phyloP scores from a whole-genome alignment of 345 rosid genomes.

The Hevea brasiliensis region DNA sequence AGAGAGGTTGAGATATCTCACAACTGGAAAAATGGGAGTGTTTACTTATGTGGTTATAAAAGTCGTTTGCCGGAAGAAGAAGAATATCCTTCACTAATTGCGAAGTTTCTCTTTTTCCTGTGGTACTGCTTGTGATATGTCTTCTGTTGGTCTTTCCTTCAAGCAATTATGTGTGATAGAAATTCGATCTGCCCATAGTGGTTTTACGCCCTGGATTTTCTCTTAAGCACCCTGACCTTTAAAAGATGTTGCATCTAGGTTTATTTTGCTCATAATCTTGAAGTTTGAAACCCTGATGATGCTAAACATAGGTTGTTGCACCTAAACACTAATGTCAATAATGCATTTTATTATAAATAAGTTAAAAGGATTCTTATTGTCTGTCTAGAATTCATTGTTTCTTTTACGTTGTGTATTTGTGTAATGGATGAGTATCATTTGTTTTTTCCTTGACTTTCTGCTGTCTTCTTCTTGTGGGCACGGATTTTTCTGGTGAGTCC shows the following conservation, averaged over 20 bases:
- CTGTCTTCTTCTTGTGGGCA: conserved; percentile 12
- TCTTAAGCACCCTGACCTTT: too few relatives aligned
- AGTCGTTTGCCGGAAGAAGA: conserved; percentile 25
- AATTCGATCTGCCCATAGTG: too few relatives aligned
- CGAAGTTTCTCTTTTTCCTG: neutral
- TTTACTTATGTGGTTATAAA: conserved; percentile 60
- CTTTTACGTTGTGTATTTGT: neutral
- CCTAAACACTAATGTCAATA: too few relatives aligned
- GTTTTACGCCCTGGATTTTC: too few relatives aligned
- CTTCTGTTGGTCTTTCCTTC: neutral
- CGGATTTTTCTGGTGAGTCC: conserved; percentile 40
- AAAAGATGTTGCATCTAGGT: too few relatives aligned
- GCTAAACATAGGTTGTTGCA: too few relatives aligned
- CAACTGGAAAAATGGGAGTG: conserved; percentile 62
- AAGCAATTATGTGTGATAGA: too few relatives aligned
- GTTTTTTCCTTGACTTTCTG: conserved; percentile 38
- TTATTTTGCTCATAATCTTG: too few relatives aligned
- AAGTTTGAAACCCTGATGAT: too few relatives aligned
- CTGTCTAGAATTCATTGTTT: neutral
- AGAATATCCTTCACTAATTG: conserved; percentile 30
- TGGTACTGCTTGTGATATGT: neutral
- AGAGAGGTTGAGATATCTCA: conserved; percentile 80
- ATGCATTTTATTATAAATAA: too few relatives aligned
- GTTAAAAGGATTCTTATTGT: too few relatives aligned
- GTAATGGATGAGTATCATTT: neutral